Conservation (phyloP, 306 rosid species). For the Inga oerstediana region DNA sequence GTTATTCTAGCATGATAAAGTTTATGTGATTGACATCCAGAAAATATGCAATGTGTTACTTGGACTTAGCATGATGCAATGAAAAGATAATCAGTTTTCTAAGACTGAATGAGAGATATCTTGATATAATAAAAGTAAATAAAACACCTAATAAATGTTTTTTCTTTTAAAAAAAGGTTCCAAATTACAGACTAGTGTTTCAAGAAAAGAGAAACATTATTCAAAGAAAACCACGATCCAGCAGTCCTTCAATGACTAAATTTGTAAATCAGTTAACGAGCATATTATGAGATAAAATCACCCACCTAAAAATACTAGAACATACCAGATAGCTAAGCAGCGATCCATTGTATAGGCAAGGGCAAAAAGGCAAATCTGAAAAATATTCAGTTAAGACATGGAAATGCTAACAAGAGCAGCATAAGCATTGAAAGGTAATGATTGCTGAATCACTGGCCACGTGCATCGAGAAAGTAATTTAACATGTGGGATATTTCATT, state of each 20-base stretch:
- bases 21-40: constrained; percentile 23
- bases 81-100: constrained; percentile 21
- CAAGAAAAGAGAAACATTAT: constrained; percentile 20
- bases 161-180: not conserved
- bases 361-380: constrained; percentile 76
- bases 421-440: constrained; percentile 7
- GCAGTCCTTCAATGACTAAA: not conserved
- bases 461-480: constrained; percentile 1
- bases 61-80: constrained; percentile 10
- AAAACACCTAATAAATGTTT: constrained; percentile 3
- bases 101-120: constrained; percentile 16
- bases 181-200: constrained; percentile 10
- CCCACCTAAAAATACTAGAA: constrained; percentile 70
- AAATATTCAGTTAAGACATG: constrained; percentile 27
- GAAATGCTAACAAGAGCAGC: constrained; percentile 24
- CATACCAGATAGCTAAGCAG: constrained; percentile 78
- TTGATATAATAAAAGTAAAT: not conserved
- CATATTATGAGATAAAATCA: constrained; percentile 26
- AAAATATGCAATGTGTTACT: constrained; percentile 6
- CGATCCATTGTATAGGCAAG: constrained; percentile 76
- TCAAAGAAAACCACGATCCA: constrained; percentile 1
- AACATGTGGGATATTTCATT: constrained; percentile 15
- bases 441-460: constrained; percentile 1
- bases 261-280: constrained; percentile 10
- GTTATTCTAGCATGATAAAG: constrained; percentile 16